Evolutionary conservation across 345 rosid genomes (phyloP).

Genomic region (Aegle marmelos): DNA sequence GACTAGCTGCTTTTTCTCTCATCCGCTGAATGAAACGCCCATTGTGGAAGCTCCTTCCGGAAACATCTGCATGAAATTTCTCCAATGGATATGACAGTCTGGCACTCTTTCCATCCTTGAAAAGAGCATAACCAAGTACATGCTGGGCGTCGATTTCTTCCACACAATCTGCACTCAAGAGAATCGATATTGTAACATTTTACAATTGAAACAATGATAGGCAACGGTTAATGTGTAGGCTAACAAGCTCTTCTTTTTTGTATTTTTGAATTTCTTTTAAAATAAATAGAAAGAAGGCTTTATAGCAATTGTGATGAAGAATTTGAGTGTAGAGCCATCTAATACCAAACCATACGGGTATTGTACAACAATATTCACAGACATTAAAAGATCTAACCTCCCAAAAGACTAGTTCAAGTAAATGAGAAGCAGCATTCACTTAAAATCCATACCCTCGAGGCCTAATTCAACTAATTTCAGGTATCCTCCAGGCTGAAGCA

Average conservation of each 20-base stretch:
- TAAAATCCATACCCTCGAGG: slow-evolving; percentile 33
- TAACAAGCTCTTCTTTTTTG: background rate
- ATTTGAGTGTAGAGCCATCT: background rate
- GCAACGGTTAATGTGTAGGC: background rate
- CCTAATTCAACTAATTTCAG: slow-evolving; percentile 46
- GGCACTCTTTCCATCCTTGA: slow-evolving; percentile 44
- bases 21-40: slow-evolving; percentile 53
- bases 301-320: background rate
- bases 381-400: background rate
- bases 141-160: slow-evolving; percentile 51
- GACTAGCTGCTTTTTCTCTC: slow-evolving; percentile 48
- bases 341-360: background rate
- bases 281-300: background rate
- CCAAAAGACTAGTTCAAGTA: background rate
- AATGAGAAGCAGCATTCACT: background rate
- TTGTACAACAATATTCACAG: background rate
- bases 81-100: slow-evolving; percentile 44
- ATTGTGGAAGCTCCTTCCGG: slow-evolving; percentile 55
- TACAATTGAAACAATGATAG: background rate
- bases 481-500: slow-evolving; percentile 57
- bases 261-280: background rate
- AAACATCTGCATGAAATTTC: slow-evolving; percentile 38
- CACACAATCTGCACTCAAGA: slow-evolving; percentile 40
- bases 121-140: slow-evolving; percentile 49
- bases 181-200: background rate